Conservation (phyloP, 306 rosid genomes). For the Nissolia schottii region DNA sequence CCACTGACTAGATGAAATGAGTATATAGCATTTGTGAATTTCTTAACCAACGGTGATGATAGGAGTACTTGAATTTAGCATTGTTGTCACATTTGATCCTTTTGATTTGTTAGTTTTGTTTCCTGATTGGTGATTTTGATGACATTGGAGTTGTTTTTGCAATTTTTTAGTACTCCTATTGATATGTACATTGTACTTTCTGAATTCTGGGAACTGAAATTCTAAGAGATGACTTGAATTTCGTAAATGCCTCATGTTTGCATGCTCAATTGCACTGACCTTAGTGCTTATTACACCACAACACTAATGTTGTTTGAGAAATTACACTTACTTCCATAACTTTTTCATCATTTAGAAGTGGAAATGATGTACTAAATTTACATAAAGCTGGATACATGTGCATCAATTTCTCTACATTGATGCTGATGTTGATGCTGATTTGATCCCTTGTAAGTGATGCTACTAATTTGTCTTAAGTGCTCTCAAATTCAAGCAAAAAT, state of each 20-base stretch:
- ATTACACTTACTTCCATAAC: neutral
- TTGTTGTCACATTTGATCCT: neutral
- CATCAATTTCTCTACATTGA: neutral
- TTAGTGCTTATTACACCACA: neutral
- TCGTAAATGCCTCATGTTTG: neutral
- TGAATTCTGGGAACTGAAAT: neutral
- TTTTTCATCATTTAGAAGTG: neutral
- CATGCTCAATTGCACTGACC: neutral
- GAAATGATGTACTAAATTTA: neutral
- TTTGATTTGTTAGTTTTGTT: neutral
- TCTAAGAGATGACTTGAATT: neutral
- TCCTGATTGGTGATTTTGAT: no score
- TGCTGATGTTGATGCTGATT: no score
- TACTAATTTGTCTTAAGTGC: neutral
- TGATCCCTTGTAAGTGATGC: conserved; percentile 1
- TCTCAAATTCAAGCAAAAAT: neutral
- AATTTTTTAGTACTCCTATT: neutral
- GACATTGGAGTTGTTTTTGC: neutral
- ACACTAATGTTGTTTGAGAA: neutral
- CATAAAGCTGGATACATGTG: no score
- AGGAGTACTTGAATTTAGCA: neutral
- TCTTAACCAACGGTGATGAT: no score
- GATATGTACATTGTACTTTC: neutral
- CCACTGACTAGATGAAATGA: no score
- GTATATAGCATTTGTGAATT: no score